Conservation (phyloP, 192 early-diverging fungal genomes). For the Ambispora gerdemannii region DNA sequence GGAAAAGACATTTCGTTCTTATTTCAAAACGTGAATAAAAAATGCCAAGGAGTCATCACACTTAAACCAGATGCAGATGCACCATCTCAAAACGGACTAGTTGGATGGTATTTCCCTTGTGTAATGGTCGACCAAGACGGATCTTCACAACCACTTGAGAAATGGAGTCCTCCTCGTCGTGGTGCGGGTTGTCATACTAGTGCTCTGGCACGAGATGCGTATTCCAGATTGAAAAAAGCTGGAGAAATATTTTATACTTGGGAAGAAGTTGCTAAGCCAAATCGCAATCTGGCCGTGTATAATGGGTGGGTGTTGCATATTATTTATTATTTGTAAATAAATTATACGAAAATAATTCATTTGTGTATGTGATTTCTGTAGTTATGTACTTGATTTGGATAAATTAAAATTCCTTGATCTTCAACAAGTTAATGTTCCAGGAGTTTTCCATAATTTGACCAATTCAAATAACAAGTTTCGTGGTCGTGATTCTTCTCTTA, state of each 20-base stretch:
- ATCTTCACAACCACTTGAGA: slow-evolving; percentile 42
- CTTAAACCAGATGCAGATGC: slow-evolving; percentile 22
- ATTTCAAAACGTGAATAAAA: slow-evolving; percentile 72
- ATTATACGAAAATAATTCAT: no score
- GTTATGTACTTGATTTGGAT: slow-evolving; percentile 67
- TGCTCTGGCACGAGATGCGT: slow-evolving; percentile 40
- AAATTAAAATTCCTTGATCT: slow-evolving; percentile 55
- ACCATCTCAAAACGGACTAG: slow-evolving; percentile 40
- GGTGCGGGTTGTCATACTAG: slow-evolving; percentile 43
- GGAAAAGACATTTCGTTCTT: slow-evolving; percentile 72
- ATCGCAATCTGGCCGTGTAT: slow-evolving; percentile 63
- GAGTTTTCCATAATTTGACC: slow-evolving; percentile 34
- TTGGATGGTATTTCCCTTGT: slow-evolving; percentile 69
- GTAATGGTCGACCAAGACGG: slow-evolving; percentile 44
- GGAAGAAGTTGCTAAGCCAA: slow-evolving; percentile 54
- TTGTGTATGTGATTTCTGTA: slow-evolving; percentile 22
- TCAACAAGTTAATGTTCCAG: slow-evolving; percentile 32
- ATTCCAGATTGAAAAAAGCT: slow-evolving; percentile 43
- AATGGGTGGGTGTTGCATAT: slow-evolving; percentile 64
- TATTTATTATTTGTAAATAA: no score
- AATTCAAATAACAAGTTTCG: slow-evolving; percentile 32
- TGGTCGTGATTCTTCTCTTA: slow-evolving; percentile 45
- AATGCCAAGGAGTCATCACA: slow-evolving; percentile 60
- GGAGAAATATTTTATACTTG: slow-evolving; percentile 67
- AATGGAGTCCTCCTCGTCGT: slow-evolving; percentile 55